phyloP scores from a whole-genome alignment of 2,329 filamentous ascomycete genomes.

The Xylariales sp. region DNA sequence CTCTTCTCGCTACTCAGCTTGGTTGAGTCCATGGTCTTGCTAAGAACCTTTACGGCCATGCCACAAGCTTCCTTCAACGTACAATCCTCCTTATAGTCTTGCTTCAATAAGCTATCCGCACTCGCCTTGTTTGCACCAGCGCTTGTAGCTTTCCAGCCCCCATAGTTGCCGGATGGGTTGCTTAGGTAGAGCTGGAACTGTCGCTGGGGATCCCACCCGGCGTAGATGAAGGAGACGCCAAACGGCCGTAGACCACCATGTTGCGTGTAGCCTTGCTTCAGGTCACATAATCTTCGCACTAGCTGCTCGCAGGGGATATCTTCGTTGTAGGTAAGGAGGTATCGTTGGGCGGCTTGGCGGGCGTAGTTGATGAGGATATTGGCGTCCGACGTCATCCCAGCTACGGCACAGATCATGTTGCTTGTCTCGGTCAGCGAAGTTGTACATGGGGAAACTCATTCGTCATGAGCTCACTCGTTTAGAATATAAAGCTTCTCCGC shows the following conservation, averaged over 20 bases:
- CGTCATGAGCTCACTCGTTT: constrained; percentile 75
- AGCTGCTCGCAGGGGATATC: constrained; percentile 99
- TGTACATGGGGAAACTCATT: not conserved
- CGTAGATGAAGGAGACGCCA: constrained; percentile 99
- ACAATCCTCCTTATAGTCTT: constrained; percentile 99
- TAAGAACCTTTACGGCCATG: constrained; percentile 97
- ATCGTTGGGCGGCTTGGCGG: constrained; percentile 94
- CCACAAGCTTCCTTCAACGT: constrained; percentile 95
- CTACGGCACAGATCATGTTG: constrained; percentile 99
- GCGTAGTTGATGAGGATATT: constrained; percentile 99
- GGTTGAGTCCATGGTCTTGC: constrained; percentile 99
- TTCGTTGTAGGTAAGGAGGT: constrained; percentile 99
- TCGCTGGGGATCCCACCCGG: constrained; percentile 93
- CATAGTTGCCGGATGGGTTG: constrained; percentile 98
- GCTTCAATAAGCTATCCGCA: constrained; percentile 95
- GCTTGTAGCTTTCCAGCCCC: constrained; percentile 98
- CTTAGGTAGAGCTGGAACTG: constrained; percentile 99
- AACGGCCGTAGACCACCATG: constrained; percentile 98
- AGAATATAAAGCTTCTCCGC: constrained; percentile 99
- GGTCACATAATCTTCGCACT: constrained; percentile 93
- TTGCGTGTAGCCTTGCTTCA: constrained; percentile 99
- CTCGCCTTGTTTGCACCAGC: constrained; percentile 98
- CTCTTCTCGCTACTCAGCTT: constrained; percentile 99
- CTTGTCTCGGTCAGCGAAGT: constrained; percentile 64
- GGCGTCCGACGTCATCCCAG: constrained; percentile 98